Percentiles rank a stretch among this genome's conserved stretches.
These are phyloP conservation scores for Pisolithus tinctorius DNA, from an alignment of 768 basidiomycete species.

Conservation along the genomic window DNA sequence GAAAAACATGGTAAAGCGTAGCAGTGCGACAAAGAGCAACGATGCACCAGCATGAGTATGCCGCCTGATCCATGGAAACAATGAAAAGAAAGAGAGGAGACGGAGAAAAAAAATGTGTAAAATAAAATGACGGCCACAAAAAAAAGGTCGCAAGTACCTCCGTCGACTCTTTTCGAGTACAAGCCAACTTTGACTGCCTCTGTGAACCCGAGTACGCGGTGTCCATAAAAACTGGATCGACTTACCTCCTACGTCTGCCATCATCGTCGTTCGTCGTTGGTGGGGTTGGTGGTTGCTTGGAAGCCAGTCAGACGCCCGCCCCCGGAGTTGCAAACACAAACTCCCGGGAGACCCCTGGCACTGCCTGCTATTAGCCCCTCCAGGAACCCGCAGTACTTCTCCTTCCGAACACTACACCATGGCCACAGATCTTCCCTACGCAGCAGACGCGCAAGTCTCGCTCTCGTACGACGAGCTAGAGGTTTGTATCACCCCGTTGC, in stretches of 20 bases:
- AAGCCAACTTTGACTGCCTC: slow-evolving; percentile 22
- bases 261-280: slow-evolving; percentile 12
- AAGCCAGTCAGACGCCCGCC: background rate
- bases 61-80: background rate
- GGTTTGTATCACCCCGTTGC: slow-evolving; percentile 32
- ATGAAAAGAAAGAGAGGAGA: slow-evolving; percentile 20
- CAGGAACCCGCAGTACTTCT: slow-evolving; percentile 8
- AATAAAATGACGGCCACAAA: slow-evolving; percentile 9
- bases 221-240: slow-evolving; percentile 9
- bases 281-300: slow-evolving; percentile 21
- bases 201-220: slow-evolving; percentile 20
- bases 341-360: slow-evolving; percentile 16
- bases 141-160: slow-evolving; percentile 28
- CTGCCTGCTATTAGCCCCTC: background rate
- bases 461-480: slow-evolving; percentile 87
- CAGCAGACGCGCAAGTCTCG: slow-evolving; percentile 89
- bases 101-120: slow-evolving; percentile 25
- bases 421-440: slow-evolving; percentile 87
- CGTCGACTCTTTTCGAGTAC: slow-evolving; percentile 26
- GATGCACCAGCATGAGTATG: slow-evolving; percentile 55
- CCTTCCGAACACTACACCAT: slow-evolving; percentile 27
- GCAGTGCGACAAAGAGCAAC: slow-evolving; percentile 36
- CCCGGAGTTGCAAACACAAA: slow-evolving; percentile 20
- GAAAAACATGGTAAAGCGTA: slow-evolving; percentile 24
- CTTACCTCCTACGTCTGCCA: slow-evolving; percentile 58